Evolutionary conservation across 345 rosid genomes (phyloP).

Genomic region (Physaria fendleri): DNA sequence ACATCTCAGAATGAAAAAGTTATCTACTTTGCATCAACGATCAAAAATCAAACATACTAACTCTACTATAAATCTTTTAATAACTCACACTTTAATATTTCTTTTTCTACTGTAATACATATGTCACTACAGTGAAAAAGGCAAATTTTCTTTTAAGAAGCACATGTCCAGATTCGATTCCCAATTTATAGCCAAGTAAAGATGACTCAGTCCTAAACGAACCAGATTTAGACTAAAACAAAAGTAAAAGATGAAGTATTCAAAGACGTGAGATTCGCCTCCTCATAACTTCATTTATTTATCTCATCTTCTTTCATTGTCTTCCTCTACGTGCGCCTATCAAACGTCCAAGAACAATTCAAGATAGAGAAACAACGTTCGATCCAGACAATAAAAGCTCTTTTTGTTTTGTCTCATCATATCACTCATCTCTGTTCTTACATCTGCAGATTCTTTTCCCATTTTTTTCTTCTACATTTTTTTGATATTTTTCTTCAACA

Average conservation of each 20-base stretch:
- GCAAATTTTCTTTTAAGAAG: too few relatives aligned
- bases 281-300: background rate
- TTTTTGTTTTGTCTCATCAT: constrained; percentile 1
- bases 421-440: background rate
- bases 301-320: background rate
- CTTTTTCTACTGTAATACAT: too few relatives aligned
- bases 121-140: too few relatives aligned
- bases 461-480: background rate
- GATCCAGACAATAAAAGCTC: background rate
- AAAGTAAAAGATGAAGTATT: constrained; percentile 5
- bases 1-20: too few relatives aligned
- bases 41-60: too few relatives aligned
- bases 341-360: constrained; percentile 4
- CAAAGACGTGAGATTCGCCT: constrained; percentile 20
- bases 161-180: constrained; percentile 9
- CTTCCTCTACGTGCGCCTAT: background rate
- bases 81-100: too few relatives aligned
- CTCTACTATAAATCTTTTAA: too few relatives aligned
- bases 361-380: background rate
- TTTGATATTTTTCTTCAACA: background rate
- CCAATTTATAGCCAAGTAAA: constrained; percentile 9
- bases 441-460: background rate
- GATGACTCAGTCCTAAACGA: background rate
- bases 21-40: too few relatives aligned
- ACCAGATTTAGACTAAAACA: background rate